Evolutionary conservation across 176 grass and related monocot genomes (phyloP), one percentile per base, ranked within the genome.

Genomic region (Bonia amplexicaulis): DNA sequence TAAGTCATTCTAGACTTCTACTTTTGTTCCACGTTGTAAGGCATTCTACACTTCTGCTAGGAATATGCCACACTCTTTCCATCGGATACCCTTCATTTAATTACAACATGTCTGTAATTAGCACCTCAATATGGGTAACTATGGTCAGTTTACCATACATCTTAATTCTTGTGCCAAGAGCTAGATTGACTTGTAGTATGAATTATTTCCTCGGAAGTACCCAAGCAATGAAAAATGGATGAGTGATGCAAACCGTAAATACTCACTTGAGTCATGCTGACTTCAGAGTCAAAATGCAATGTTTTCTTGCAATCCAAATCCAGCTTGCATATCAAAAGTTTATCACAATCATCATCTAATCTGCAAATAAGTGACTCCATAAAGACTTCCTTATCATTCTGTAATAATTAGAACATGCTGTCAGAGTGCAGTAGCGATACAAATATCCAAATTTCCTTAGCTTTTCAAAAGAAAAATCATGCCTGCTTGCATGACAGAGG

Each of bases 281-380:
- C 80, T 88, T 95, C 96, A 74, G 86, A 93, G 77, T 98, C 93
- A 90, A 98, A 98, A 83, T 82, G 83, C 81, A 98, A 92, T 48
- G 69, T 83, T 90, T 93, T 98, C 85, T 88, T 85, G 90, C 93
- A 95, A 80, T 95, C 96, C 80, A 90, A 85, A 88, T 98, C 96
- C 70, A 93, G 79, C 85, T 93, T 93, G 84, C 96, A 98, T 61
- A 88, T 89, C 74, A 98, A 85, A 89, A 98, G 89, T 90, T 92
- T 98, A 29, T 92, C 80, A 74, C 93, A 98, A 52, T 95, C 80
- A 78, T 86, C 83, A 79, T 95, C 91, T 80, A 95, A 52, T 92
- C 90, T 95, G 73, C 93, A 98, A 81, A 98, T 98, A 85, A 98
- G 91, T 37, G 96, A 98, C 78, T 98, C 91, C 96, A 98, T 93